phyloP scores from a whole-genome alignment of 441 rosid genomes.

The Dalechampia spathulata region DNA sequence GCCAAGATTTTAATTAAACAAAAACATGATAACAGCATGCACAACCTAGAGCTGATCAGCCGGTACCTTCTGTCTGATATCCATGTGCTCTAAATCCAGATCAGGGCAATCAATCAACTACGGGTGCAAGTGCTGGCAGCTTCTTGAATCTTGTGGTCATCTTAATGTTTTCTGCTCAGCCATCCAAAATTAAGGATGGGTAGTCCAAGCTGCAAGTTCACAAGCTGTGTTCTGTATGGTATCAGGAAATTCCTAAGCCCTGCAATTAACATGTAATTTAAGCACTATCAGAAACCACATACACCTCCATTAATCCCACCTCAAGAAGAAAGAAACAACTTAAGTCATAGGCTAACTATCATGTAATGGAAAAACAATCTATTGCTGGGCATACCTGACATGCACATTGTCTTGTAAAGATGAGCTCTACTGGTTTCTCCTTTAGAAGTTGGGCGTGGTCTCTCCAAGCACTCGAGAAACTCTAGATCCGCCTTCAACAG shows the following conservation, averaged over 20 bases:
- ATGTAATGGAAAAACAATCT: not conserved
- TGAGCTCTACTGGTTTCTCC: slow-evolving; percentile 65
- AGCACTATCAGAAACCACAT: no score
- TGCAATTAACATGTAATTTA: slow-evolving; percentile 20
- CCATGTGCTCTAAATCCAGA: not conserved
- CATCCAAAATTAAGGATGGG: slow-evolving; percentile 58
- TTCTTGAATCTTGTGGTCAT: not conserved
- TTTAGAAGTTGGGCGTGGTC: slow-evolving; percentile 36
- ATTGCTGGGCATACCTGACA: slow-evolving; percentile 40
- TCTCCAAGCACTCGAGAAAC: slow-evolving; percentile 90
- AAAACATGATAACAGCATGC: no score
- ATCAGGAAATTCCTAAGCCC: slow-evolving; percentile 68
- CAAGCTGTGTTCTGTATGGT: slow-evolving; percentile 73
- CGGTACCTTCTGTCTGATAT: no score
- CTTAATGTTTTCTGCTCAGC: slow-evolving; percentile 50
- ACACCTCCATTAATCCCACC: not conserved
- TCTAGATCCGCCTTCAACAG: slow-evolving; percentile 78
- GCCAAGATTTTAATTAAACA: no score
- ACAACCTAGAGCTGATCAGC: no score
- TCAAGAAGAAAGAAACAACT: not conserved
- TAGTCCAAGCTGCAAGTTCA: slow-evolving; percentile 43
- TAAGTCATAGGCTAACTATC: not conserved
- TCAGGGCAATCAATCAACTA: not conserved
- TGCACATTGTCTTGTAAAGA: slow-evolving; percentile 79
- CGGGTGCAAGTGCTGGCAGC: not conserved